Percentiles rank a stretch among this genome's conserved stretches.
These are phyloP conservation scores for Sporobolomyces phaffii DNA, from an alignment of 768 basidiomycete species.

Conservation along the genomic window DNA sequence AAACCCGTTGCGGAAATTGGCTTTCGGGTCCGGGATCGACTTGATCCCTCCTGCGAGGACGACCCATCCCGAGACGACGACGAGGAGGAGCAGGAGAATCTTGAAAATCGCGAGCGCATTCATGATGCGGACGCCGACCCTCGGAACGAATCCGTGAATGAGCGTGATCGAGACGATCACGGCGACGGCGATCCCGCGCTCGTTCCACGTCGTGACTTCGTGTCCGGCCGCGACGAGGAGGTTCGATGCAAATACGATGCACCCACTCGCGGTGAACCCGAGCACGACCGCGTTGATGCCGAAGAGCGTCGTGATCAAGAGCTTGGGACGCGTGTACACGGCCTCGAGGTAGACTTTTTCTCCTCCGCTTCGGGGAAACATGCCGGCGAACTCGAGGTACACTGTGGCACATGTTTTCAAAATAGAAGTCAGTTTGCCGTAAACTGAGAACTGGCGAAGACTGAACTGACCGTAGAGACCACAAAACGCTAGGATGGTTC, in stretches of 20 bases:
- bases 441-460: too few species aligned
- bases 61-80: conserved; percentile 54
- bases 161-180: conserved; percentile 51
- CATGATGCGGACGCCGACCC: conserved; percentile 54
- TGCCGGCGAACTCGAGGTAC: conserved; percentile 52
- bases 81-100: conserved; percentile 54
- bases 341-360: conserved; percentile 63
- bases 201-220: conserved; percentile 51
- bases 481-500: conserved; percentile 56
- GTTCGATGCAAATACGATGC: conserved; percentile 52
- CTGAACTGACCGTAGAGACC: too few species aligned
- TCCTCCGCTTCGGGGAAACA: conserved; percentile 60
- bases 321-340: conserved; percentile 52
- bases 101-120: conserved; percentile 57
- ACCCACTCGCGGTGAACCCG: conserved; percentile 49
- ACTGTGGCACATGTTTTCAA: too few species aligned
- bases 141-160: conserved; percentile 55
- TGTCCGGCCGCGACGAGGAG: conserved; percentile 54
- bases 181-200: conserved; percentile 58
- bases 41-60: conserved; percentile 57
- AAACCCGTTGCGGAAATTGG: conserved; percentile 59
- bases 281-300: conserved; percentile 53
- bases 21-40: conserved; percentile 55
- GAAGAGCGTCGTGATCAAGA: conserved; percentile 54
- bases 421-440: too few species aligned